phyloP scores from a whole-genome alignment of 768 basidiomycete species.

The Clitopilus passeckerianus region DNA sequence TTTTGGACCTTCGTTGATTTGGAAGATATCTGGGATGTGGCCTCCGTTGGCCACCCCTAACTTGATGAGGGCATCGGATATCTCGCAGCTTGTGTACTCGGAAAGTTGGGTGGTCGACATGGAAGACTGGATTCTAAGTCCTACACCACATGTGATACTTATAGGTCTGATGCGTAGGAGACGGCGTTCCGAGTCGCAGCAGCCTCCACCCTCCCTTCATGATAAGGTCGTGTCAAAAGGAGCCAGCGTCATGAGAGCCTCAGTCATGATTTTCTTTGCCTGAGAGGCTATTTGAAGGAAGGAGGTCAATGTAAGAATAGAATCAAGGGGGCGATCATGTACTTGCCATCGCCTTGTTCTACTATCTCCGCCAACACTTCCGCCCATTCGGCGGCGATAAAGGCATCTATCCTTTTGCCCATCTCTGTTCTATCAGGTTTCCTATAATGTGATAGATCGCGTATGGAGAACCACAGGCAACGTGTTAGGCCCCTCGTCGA shows the following conservation, averaged over 20 bases:
- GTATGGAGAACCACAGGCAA: conserved; percentile 5
- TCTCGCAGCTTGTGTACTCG: conserved; percentile 68
- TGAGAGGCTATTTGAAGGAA: not conserved
- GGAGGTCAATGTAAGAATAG: not conserved
- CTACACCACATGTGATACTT: not conserved
- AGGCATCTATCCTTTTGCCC: not conserved
- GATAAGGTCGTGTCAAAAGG: not conserved
- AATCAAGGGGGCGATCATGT: not conserved
- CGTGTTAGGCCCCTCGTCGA: conserved; percentile 1
- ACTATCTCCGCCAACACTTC: conserved; percentile 3
- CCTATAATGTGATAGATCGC: not conserved
- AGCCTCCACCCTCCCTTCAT: not conserved
- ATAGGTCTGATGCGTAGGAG: not conserved
- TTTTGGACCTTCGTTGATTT: conserved; percentile 21
- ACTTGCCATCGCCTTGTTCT: conserved; percentile 4
- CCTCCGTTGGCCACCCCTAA: conserved; percentile 70
- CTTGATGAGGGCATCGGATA: conserved; percentile 87
- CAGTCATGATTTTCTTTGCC: not conserved
- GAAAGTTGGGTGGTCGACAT: conserved; percentile 21
- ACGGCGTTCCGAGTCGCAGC: not conserved
- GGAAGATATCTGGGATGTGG: conserved; percentile 74
- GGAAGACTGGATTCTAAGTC: not conserved
- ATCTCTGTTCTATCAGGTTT: not conserved
- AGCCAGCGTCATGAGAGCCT: not conserved
- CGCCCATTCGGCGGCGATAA: conserved; percentile 4